Base-by-base conservation (phyloP, 345 rosid species). In the Ricinus communis region DNA sequence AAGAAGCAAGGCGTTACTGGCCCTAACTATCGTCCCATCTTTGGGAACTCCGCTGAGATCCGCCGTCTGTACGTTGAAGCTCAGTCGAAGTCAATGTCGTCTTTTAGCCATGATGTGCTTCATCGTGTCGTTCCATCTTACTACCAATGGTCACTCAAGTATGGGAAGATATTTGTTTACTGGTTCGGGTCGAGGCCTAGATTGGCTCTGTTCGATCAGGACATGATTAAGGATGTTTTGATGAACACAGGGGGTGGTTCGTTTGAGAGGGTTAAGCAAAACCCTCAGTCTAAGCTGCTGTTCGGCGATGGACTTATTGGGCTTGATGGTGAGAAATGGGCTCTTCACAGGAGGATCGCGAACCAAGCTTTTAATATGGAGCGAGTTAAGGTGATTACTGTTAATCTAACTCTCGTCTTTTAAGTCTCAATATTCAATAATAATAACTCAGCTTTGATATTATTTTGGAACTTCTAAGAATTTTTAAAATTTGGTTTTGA, bases 171-270 rank as follows among this genome's bases (percentile, higher is more conserved):
- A n/a, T 91, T 85, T 64, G 73, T 93, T 6, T 91, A 79, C 76
- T 90, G 97, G 96, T 91, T 91, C 58, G 98, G 98, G 59, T 72
- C 81, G 36, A 77, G 54, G 63, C 90, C 97, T 14, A 85, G 90
- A 72, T 72, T 94, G 70, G 91, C 87, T 5, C 52, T 83, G 13
- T 80, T 88, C 51, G 91, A 94, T 70, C 89, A 81, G 69, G 85
- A 58, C 10, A 71, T 87, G 77, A 85, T 93, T 45, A 86, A 88
- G 74, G 91, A 88, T 71, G 81, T 85, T 38, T 73, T 88, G 19
- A 53, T 77, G 80, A 82, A 74, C 28, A 76, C 82, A 0, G 70
- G 69, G 27, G 82, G 86, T 51, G 85, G 87, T 28, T 80, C 82
- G 28, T 86, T 81, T 54, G 85, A 66, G 41, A 84, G 74, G 69